phyloP scores from a whole-genome alignment of 2,329 filamentous ascomycete species.

The Paraconiothyrium sp. region DNA sequence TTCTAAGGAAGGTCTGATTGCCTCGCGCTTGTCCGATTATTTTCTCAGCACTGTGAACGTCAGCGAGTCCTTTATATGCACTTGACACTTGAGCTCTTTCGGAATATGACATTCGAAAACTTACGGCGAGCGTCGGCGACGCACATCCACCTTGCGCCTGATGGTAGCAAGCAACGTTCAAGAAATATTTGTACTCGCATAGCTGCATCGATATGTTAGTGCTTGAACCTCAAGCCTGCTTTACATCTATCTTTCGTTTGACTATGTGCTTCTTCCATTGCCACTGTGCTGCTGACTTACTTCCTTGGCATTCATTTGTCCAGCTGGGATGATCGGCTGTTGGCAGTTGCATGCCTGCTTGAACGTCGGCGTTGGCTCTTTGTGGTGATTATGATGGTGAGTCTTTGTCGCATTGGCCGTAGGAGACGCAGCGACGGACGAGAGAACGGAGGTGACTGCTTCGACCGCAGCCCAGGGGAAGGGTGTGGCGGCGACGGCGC shows the following conservation, averaged over 20 bases:
- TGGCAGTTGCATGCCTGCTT: conserved; percentile 34
- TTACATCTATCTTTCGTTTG: not conserved
- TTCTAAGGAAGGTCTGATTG: not conserved
- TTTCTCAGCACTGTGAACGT: conserved; percentile 1
- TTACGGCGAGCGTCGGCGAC: conserved; percentile 28
- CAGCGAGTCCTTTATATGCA: not conserved
- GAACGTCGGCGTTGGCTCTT: conserved; percentile 41
- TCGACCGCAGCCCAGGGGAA: conserved; percentile 27
- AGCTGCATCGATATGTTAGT: conserved; percentile 19
- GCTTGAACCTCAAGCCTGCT: not conserved
- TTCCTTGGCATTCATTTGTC: conserved; percentile 35
- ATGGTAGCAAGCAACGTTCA: conserved; percentile 28
- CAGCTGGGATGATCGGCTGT: conserved; percentile 36
- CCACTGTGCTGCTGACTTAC: conserved; percentile 22
- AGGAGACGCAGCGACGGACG: conserved; percentile 17
- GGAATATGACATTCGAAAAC: conserved; percentile 4
- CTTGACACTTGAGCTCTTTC: not conserved
- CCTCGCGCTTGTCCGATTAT: not conserved
- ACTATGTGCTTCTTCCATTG: not conserved
- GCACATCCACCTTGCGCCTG: conserved; percentile 28
- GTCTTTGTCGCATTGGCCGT: conserved; percentile 18
- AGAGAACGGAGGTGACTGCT: conserved; percentile 2
- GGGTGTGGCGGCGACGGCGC: conserved; percentile 28
- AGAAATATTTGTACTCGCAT: conserved; percentile 31
- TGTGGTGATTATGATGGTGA: conserved; percentile 31